Conservation (phyloP, 805 yeast species). For the Blastobotrys muscicola region DNA sequence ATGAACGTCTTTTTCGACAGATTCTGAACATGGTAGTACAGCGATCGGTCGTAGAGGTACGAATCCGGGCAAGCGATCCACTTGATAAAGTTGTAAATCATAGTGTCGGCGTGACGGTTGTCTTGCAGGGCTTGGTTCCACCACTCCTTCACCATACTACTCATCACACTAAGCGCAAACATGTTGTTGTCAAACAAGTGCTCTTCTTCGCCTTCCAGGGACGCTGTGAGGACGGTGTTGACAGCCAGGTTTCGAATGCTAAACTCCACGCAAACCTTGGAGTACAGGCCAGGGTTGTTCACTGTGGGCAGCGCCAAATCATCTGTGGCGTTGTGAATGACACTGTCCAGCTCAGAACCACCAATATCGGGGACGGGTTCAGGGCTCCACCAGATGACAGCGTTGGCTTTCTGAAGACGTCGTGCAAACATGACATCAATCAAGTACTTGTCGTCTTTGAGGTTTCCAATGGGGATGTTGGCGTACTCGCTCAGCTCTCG, state of each 20-base stretch:
- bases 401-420: constrained; percentile 49
- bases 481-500: constrained; percentile 59
- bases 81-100: constrained; percentile 68
- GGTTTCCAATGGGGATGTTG: constrained; percentile 78
- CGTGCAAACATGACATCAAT: constrained; percentile 87
- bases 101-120: constrained; percentile 64
- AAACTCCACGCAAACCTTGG: constrained; percentile 68
- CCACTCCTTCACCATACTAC: constrained; percentile 76
- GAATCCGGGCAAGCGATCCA: constrained; percentile 83
- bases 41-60: constrained; percentile 60
- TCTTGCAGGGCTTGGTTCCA: constrained; percentile 81
- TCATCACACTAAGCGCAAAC: constrained; percentile 64
- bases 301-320: constrained; percentile 61
- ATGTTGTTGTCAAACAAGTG: constrained; percentile 82
- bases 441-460: constrained; percentile 67
- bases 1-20: constrained; percentile 71
- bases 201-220: constrained; percentile 78
- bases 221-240: constrained; percentile 78
- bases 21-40: constrained; percentile 82
- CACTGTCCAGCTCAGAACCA: constrained; percentile 61
- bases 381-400: constrained; percentile 92
- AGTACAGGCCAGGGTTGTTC: constrained; percentile 70
- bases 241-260: constrained; percentile 71
- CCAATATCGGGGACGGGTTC: constrained; percentile 76
- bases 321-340: constrained; percentile 34